Base-by-base conservation (phyloP, 2,329 filamentous ascomycete genomes). In the Penicillium sp. region DNA sequence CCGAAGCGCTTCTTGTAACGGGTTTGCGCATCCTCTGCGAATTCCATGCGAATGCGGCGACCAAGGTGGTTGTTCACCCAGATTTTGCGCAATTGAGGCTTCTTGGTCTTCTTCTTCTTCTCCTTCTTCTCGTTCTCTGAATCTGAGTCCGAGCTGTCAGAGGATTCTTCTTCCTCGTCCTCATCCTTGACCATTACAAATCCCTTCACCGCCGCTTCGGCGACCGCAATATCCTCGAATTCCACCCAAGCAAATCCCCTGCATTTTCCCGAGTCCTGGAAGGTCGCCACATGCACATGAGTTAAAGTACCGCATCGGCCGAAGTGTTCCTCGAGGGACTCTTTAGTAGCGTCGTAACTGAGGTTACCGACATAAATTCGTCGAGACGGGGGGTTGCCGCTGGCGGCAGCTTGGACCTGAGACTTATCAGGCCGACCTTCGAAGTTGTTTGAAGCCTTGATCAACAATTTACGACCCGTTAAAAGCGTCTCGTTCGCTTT, bases 231-330 rank as follows among this genome's bases (percentile, higher is more conserved):
- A 44, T 91, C 86, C 68, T 87, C 86, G 73, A 97, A 99, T 55
- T 90, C 90, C 55, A 99, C 85, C 92, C 94, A 99, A 5, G 88
- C 94, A 75, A 88, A 99, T 15, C 94, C 95, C 77, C 97, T 97
- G 79, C 94, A 99, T 77, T 97, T 99, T 36, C 94, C 94, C 17
- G 88, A 88, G 71, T 99, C 95, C 72, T 97, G 90, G 68, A 99
- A 99, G 0, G 92, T 96, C 2, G 94, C 94, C 60, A 97, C 79
- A 75, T 96, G 93, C 58, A 91, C 83, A 76, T 89, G 89, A 46
- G 87, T 84, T 55, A 97, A 84, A 56, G 87, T 80, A 44, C 94
- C 94, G 68, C 93, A 97, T 69, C 87, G 90, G 42, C 82, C 81
- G 71, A 96, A 97, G 68, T 96, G 90, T 58, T 86, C 81, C 60